Evolutionary conservation across 352 stramenopile species (phyloP).

Genomic region (Phytophthora kernoviae): DNA sequence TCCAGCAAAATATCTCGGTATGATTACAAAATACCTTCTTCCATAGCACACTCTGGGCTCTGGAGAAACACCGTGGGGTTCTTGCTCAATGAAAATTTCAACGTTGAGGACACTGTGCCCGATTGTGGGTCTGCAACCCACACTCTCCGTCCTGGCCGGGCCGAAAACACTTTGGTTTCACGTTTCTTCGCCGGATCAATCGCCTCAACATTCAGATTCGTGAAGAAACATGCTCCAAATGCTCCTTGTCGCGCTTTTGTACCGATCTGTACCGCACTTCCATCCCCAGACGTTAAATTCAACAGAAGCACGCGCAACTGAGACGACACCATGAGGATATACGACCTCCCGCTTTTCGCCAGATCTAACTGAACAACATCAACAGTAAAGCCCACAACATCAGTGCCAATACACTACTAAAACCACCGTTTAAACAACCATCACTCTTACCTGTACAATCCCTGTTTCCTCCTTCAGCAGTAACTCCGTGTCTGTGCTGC

Average conservation of each 20-base stretch:
- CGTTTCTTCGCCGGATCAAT: conserved; percentile 66
- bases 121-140: conserved; percentile 83
- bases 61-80: conserved; percentile 67
- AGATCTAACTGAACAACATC: conserved; percentile 58
- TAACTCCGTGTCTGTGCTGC: conserved; percentile 79
- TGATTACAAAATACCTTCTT: conserved; percentile 49
- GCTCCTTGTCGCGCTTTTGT: conserved; percentile 83
- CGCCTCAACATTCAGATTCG: conserved; percentile 53
- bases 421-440: not conserved
- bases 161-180: conserved; percentile 80
- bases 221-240: conserved; percentile 86
- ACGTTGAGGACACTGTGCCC: conserved; percentile 79
- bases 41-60: conserved; percentile 49
- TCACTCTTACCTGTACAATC: conserved; percentile 66
- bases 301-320: conserved; percentile 80
- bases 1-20: conserved; percentile 4
- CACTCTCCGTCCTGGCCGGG: conserved; percentile 76
- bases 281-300: conserved; percentile 71
- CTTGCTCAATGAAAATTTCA: conserved; percentile 84
- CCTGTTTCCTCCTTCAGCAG: conserved; percentile 87
- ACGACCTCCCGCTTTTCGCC: conserved; percentile 48
- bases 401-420: not conserved
- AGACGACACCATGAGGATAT: conserved; percentile 86
- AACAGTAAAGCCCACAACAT: conserved; percentile 5
- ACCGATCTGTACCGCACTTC: conserved; percentile 80